phyloP scores from a whole-genome alignment of 2,329 filamentous ascomycete species.

The Conoideocrella luteorostrata region DNA sequence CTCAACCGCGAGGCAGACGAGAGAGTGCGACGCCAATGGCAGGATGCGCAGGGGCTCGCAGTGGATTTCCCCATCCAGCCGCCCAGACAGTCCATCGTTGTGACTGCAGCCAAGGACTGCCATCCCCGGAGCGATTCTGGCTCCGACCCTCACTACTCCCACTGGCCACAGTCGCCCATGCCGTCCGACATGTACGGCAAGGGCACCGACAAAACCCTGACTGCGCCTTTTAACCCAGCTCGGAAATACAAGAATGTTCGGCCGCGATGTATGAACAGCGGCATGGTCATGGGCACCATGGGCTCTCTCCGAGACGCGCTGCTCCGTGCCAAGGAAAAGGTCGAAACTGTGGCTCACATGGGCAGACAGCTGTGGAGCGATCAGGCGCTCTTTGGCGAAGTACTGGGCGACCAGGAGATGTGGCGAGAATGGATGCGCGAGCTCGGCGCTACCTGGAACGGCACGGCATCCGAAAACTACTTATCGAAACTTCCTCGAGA shows the following conservation, averaged over 20 bases:
- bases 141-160: conserved; percentile 27
- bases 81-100: conserved; percentile 23
- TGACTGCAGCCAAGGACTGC: conserved; percentile 30
- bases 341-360: conserved; percentile 16
- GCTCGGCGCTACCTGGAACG: conserved; percentile 26
- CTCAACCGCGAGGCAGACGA: conserved; percentile 28
- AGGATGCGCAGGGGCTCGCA: conserved; percentile 8
- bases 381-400: conserved; percentile 30
- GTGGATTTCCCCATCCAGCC: background rate
- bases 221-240: conserved; percentile 22
- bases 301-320: conserved; percentile 19
- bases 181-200: conserved; percentile 26
- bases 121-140: conserved; percentile 26
- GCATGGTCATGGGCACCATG: conserved; percentile 28
- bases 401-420: conserved; percentile 32
- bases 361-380: conserved; percentile 31
- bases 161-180: conserved; percentile 31
- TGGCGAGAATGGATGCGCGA: conserved; percentile 26
- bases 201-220: conserved; percentile 22
- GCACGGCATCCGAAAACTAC: conserved; percentile 13
- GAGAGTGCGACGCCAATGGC: conserved; percentile 21
- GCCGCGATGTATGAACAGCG: conserved; percentile 28
- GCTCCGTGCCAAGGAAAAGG: conserved; percentile 19
- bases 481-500: conserved; percentile 11
- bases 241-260: conserved; percentile 26